Base-by-base conservation (phyloP, 192 early-diverging fungal genomes). In the Dissophora globulifera region DNA sequence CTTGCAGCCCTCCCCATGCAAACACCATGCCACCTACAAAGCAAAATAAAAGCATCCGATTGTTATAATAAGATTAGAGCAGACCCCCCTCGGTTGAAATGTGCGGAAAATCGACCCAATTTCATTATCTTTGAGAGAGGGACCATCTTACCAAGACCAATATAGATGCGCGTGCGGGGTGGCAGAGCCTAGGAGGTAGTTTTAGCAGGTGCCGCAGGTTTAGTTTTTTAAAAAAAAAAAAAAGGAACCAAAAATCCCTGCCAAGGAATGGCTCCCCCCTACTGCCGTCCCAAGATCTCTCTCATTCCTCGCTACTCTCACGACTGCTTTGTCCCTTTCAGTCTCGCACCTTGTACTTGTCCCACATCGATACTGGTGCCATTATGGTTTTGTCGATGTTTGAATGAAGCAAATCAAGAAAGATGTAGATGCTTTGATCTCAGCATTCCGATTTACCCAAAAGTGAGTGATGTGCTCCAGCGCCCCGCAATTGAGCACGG, bases 81-180 rank as follows among this genome's bases (percentile, higher is more conserved):
- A n/a, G n/a, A n/a, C n/a, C n/a, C 46, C 46, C 15, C 22, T 16
- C 6, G 17, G 17, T n/a, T 16, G 46, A 19, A 8, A 48, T 20
- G 22, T n/a, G n/a, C n/a, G n/a, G n/a, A n/a, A n/a, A n/a, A n/a
- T n/a, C n/a, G n/a, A n/a, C n/a, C n/a, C n/a, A n/a, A n/a, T n/a
- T n/a, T n/a, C n/a, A n/a, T n/a, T n/a, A n/a, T n/a, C n/a, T n/a
- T n/a, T n/a, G n/a, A n/a, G n/a, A n/a, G n/a, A n/a, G n/a, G n/a
- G 13, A 38, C 13, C 13, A 38, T 38, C 56, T 58, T 66, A 76
- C 71, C 71, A 5, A 76, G 50, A 12, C 71, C 71, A 23, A 76
- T 76, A 27, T 60, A 76, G 57, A 66, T 76, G 49, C 71, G 71
- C 22, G 71, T 76, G n/a, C 71, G 62, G 41, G 71, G 63, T 16